These are phyloP conservation scores for Zoysia pacifica DNA, from an alignment of 176 grass and related monocot species.

Conservation along the genomic window DNA sequence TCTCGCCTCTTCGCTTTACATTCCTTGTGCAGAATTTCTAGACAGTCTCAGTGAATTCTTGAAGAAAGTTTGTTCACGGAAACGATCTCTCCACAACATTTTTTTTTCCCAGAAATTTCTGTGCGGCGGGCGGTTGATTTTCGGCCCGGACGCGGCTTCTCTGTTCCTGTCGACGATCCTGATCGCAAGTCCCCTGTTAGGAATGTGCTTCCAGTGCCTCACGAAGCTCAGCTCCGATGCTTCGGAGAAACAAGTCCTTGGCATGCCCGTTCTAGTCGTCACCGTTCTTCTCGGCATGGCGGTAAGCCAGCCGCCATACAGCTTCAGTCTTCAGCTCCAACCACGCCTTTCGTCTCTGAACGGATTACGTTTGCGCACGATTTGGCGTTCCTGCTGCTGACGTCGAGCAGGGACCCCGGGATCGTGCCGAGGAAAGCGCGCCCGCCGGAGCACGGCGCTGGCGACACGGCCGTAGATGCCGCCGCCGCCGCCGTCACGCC, in stretches of 20 bases:
- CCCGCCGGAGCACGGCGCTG: conserved; percentile 40
- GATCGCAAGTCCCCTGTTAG: conserved; percentile 53
- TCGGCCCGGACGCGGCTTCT: conserved; percentile 82
- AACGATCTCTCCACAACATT: neutral
- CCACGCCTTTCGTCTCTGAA: neutral
- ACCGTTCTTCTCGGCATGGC: conserved; percentile 47
- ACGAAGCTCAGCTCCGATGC: conserved; percentile 47
- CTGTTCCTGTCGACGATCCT: conserved; percentile 63
- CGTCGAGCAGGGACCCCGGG: conserved; percentile 86
- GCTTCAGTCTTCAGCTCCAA: neutral
- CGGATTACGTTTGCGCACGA: conserved; percentile 36
- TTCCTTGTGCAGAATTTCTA: neutral
- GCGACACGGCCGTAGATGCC: neutral
- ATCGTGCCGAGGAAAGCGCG: conserved; percentile 81
- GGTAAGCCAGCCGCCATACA: conserved; percentile 15
- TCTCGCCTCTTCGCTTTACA: neutral
- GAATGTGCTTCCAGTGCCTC: conserved; percentile 70
- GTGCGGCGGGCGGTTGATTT: conserved; percentile 79
- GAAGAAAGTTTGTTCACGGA: too few species aligned
- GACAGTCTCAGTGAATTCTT: neutral
- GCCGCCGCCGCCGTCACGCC: conserved; percentile 32
- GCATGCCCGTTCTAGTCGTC: conserved; percentile 51
- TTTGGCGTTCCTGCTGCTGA: conserved; percentile 66
- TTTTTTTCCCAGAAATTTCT: conserved; percentile 66
- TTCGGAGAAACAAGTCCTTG: conserved; percentile 36